Evolutionary conservation across 2,329 filamentous ascomycete species (phyloP).

Genomic region (Alternaria alternata): DNA sequence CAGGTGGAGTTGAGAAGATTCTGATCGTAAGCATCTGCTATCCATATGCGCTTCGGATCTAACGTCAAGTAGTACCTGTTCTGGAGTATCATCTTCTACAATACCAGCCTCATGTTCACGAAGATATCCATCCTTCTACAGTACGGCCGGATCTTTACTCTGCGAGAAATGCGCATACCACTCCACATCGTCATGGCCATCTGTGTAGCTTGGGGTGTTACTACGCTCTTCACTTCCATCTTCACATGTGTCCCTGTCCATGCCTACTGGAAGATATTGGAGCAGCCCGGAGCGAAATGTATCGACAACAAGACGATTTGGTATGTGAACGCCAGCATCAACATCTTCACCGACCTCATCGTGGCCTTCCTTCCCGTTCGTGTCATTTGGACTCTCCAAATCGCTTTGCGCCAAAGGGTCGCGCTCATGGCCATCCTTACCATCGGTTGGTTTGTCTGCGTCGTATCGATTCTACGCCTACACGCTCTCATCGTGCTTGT

Average conservation of each 20-base stretch:
- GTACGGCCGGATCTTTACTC: conserved; percentile 38
- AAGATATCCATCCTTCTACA: conserved; percentile 43
- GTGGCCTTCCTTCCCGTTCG: conserved; percentile 36
- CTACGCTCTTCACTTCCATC: conserved; percentile 19
- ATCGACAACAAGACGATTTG: conserved; percentile 27
- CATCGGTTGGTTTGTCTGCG: conserved; percentile 45
- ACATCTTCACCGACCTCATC: conserved; percentile 37
- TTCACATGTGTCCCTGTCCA: conserved; percentile 35
- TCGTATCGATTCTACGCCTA: conserved; percentile 43
- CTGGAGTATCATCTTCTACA: conserved; percentile 39
- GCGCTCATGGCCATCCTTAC: conserved; percentile 35
- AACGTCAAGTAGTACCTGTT: conserved; percentile 31
- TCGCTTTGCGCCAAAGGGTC: conserved; percentile 31
- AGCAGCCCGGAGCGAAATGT: conserved; percentile 27
- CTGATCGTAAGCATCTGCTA: conserved; percentile 23
- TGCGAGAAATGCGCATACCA: conserved; percentile 32
- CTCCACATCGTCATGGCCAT: conserved; percentile 33
- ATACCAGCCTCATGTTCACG: conserved; percentile 30
- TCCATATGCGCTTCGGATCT: neutral
- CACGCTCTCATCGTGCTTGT: conserved; percentile 24
- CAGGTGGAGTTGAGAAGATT: conserved; percentile 11
- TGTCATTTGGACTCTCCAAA: conserved; percentile 35
- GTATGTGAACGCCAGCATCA: conserved; percentile 32
- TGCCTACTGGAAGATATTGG: conserved; percentile 31
- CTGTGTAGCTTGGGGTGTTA: conserved; percentile 26